Conservation (phyloP, 768 basidiomycete species). For the Boletus eberwhitei region DNA sequence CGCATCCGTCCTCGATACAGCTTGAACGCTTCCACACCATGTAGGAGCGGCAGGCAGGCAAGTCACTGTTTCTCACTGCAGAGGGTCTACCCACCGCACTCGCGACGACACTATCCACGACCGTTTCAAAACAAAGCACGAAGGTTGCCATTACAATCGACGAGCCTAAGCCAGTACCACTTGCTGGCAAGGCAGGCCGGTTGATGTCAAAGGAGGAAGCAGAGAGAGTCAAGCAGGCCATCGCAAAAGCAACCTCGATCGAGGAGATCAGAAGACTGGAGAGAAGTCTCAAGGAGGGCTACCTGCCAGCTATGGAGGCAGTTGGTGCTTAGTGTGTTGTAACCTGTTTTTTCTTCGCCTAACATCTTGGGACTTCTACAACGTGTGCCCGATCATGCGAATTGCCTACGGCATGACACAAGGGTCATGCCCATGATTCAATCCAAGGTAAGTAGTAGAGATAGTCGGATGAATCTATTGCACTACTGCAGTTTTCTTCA, state of each 20-base stretch:
- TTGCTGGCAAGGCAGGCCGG: constrained; percentile 70
- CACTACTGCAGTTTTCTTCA: not conserved
- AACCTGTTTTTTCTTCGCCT: constrained; percentile 32
- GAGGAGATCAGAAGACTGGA: constrained; percentile 86
- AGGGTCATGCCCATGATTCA: not conserved
- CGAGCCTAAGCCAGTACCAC: constrained; percentile 64
- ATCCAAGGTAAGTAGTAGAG: not conserved
- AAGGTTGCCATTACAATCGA: constrained; percentile 66
- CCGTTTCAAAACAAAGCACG: constrained; percentile 63
- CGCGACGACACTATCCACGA: constrained; percentile 72
- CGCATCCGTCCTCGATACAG: constrained; percentile 17
- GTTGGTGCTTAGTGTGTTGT: constrained; percentile 62
- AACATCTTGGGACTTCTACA: constrained; percentile 13
- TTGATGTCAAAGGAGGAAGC: constrained; percentile 91
- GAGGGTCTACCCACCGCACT: constrained; percentile 76
- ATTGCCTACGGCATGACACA: not conserved
- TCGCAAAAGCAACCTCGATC: constrained; percentile 85
- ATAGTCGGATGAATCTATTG: not conserved
- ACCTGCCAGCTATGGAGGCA: constrained; percentile 72
- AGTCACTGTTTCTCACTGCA: constrained; percentile 74
- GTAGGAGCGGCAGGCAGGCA: constrained; percentile 78
- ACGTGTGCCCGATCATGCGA: not conserved
- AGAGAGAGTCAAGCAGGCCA: constrained; percentile 81
- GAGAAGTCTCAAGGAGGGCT: constrained; percentile 79
- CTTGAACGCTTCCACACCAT: constrained; percentile 28